Evolutionary conservation across 2,329 filamentous ascomycete genomes (phyloP), one percentile per base, ranked within the genome.

Genomic region (Huntiella savannae): DNA sequence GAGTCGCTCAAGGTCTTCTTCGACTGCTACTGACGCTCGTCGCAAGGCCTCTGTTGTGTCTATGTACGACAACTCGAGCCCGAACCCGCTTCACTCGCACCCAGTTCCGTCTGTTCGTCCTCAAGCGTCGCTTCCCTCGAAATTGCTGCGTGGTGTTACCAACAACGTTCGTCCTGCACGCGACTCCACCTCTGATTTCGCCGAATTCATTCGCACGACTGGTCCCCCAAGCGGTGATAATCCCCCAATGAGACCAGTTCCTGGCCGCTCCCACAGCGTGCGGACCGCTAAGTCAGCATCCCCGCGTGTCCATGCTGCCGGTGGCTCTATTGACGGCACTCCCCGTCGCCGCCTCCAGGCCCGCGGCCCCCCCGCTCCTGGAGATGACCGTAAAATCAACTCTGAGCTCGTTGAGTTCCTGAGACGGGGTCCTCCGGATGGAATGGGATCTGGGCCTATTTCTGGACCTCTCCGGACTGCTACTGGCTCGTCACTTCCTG

Each of bases 351-450:
- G 73, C 49, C 69, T 81, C 41, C 72, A 81, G 59, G 77, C 88
- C 49, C 80, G 85, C 42, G 78, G 85, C 51, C 5, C 40, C 4
- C 22, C 22, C 3, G 75, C 83, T 34, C 68, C 70, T 37, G 70
- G 76, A 12, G 70, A 77, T 43, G 65, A 64, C 48, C 69, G 68
- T 44, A 75, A 75, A 43, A 78, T 79, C 52, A 92, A 79, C 48
- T 82, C 83, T 10, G 91, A 95, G 50, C 65, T 98, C 49, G 94
- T 95, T 53, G 87, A 96, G 58, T 96, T 98, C 59, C 92, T 98
- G 53, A 79, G 87, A 40, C 79, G 84, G 57, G 88, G 87, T 1
- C 86, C 86, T 3, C 79, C 82, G 0, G 70, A 65, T 50, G 58
- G 64, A 39, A 69, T 70, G 19, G 49, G 40, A 19, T 72, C 73